A percentile compares a stretch with the other conserved stretches of the same genome.
These are phyloP conservation scores for Circinella umbellata DNA, from an alignment of 371 early-diverging fungal genomes.

Conservation along the genomic window DNA sequence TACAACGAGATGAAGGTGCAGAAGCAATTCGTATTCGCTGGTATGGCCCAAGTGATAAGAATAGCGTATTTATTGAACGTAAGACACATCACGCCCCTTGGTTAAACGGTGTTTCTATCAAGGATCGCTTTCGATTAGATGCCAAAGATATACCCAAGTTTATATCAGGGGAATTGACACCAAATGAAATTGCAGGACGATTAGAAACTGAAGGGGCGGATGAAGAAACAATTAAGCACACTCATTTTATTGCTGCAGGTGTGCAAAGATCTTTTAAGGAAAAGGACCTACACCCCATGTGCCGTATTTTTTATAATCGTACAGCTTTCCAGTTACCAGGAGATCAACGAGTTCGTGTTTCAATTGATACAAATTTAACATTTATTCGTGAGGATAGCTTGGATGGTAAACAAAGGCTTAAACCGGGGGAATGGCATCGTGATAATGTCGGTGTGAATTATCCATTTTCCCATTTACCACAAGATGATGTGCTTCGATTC, in stretches of 20 bases:
- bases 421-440: conserved; percentile 90
- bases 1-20: conserved; percentile 94
- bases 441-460: conserved; percentile 85
- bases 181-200: conserved; percentile 73
- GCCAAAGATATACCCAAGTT: conserved; percentile 48
- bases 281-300: conserved; percentile 78
- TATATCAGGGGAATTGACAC: conserved; percentile 83
- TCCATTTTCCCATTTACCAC: conserved; percentile 85
- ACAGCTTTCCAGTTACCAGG: conserved; percentile 98
- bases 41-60: conserved; percentile 80
- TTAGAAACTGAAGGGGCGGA: conserved; percentile 77
- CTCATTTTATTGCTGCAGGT: conserved; percentile 76
- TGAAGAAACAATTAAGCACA: conserved; percentile 76
- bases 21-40: conserved; percentile 93
- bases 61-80: conserved; percentile 93
- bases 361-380: conserved; percentile 97
- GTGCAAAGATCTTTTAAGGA: conserved; percentile 78
- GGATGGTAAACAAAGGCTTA: conserved; percentile 61
- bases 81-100: conserved; percentile 98
- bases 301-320: conserved; percentile 95
- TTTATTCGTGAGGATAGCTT: conserved; percentile 96
- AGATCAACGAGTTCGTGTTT: conserved; percentile 91
- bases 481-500: conserved; percentile 86
- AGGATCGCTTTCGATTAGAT: conserved; percentile 62
- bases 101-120: conserved; percentile 92